A percentile compares a stretch with the other conserved stretches of the same genome.
Conservation (phyloP, 805 yeast genomes). For the Metschnikowia borealis region DNA sequence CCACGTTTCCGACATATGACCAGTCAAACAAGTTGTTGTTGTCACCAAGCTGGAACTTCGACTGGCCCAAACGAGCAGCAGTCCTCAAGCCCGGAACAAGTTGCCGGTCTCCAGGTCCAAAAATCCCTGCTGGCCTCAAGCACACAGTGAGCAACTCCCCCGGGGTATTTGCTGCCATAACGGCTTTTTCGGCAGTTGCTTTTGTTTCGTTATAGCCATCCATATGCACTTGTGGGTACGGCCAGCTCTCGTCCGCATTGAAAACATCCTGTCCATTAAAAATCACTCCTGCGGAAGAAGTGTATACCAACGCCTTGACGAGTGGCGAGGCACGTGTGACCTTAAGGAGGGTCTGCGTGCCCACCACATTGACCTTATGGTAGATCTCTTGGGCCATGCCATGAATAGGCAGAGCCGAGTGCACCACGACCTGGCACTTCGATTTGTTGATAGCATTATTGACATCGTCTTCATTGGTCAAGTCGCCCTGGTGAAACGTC, state of each 20-base stretch:
- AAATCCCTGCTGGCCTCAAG: conserved; percentile 94
- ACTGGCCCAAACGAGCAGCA: conserved; percentile 80
- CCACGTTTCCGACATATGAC: conserved; percentile 98
- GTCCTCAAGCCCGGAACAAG: conserved; percentile 86
- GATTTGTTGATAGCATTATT: conserved; percentile 53
- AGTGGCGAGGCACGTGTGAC: conserved; percentile 48
- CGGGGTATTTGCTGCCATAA: conserved; percentile 63
- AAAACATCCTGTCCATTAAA: conserved; percentile 91
- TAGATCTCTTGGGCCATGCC: conserved; percentile 76
- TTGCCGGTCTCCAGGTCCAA: conserved; percentile 98
- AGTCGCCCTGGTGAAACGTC: conserved; percentile 71
- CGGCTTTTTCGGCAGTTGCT: conserved; percentile 83
- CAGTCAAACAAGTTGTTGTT: conserved; percentile 92
- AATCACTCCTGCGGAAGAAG: conserved; percentile 96
- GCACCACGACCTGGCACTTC: conserved; percentile 75
- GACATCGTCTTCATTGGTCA: conserved; percentile 72
- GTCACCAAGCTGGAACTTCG: conserved; percentile 91
- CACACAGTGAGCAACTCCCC: conserved; percentile 71
- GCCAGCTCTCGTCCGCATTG: conserved; percentile 93
- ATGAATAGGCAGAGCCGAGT: conserved; percentile 95
- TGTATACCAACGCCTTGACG: conserved; percentile 75
- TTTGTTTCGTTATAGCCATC: conserved; percentile 96
- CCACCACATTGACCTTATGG: conserved; percentile 85
- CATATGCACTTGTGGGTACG: conserved; percentile 88
- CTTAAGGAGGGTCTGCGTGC: conserved; percentile 71